These are phyloP conservation scores for Globisporangium radiosum DNA, from an alignment of 352 stramenopile genomes.

Conservation along the genomic window DNA sequence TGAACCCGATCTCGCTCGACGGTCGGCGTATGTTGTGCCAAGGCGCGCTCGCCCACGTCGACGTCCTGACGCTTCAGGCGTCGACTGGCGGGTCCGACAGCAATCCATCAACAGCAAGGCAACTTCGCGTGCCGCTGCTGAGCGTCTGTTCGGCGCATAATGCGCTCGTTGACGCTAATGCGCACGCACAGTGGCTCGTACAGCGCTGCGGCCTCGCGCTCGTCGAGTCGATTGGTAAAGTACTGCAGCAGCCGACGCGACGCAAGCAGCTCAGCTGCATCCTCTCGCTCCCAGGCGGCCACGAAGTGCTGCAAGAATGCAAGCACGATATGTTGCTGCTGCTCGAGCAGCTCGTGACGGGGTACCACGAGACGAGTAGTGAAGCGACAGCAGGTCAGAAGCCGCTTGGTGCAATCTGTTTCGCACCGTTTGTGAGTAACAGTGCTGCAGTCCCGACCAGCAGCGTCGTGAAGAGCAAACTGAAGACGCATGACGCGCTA, in stretches of 20 bases:
- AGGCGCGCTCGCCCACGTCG: constrained; percentile 79
- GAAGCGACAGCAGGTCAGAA: constrained; percentile 13
- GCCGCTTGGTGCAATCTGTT: background rate
- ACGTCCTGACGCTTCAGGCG: constrained; percentile 19
- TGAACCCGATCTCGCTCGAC: constrained; percentile 91
- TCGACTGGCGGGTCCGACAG: too few species aligned
- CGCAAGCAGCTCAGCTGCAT: constrained; percentile 28
- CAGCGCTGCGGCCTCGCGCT: constrained; percentile 37
- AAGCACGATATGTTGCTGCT: constrained; percentile 80
- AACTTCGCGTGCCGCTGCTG: constrained; percentile 78
- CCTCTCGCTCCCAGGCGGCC: constrained; percentile 87
- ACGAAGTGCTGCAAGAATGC: constrained; percentile 93
- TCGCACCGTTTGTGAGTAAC: background rate
- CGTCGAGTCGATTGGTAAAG: constrained; percentile 80
- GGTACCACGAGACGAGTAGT: constrained; percentile 90
- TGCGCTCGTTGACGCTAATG: constrained; percentile 70
- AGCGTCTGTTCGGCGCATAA: constrained; percentile 86
- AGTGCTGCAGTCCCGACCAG: background rate
- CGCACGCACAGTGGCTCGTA: constrained; percentile 77
- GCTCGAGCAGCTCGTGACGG: constrained; percentile 91
- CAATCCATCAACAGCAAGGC: constrained; percentile 13
- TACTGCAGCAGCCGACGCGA: constrained; percentile 22
- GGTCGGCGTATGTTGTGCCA: constrained; percentile 87
- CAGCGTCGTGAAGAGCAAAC: background rate
- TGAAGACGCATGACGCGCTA: background rate